Percentiles rank a stretch among this genome's conserved stretches.
Conservation (phyloP, 2,329 filamentous ascomycete species). For the Taxawa tesnikishii region DNA sequence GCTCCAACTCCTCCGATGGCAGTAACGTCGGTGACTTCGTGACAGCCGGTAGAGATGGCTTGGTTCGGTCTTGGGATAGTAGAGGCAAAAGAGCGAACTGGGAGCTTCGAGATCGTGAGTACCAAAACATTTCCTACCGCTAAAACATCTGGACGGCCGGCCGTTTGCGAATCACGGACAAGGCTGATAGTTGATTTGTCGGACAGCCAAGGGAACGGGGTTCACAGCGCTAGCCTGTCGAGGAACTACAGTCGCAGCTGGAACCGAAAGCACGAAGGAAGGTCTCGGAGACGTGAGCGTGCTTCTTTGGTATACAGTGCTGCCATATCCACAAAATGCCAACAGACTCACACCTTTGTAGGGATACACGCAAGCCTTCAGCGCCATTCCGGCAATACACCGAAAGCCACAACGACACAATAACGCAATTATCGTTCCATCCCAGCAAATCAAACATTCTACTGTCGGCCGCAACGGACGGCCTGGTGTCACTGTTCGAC, state of each 20-base stretch:
- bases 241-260: conserved; percentile 52
- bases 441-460: conserved; percentile 44
- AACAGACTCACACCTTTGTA: conserved; percentile 6
- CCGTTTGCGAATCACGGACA: too few species aligned
- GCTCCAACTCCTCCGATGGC: conserved; percentile 25
- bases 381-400: conserved; percentile 25
- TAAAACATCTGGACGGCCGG: too few species aligned
- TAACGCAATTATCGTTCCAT: conserved; percentile 42
- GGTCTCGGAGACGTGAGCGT: conserved; percentile 25
- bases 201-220: conserved; percentile 26
- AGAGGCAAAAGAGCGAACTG: conserved; percentile 30
- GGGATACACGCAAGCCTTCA: conserved; percentile 28
- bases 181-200: too few species aligned
- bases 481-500: conserved; percentile 67
- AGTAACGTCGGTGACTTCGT: conserved; percentile 40
- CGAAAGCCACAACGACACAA: conserved; percentile 43
- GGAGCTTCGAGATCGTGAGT: conserved; percentile 5
- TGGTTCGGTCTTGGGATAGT: conserved; percentile 54
- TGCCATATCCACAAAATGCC: neutral
- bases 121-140: conserved; percentile 12
- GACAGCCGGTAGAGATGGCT: conserved; percentile 61
- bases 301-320: conserved; percentile 13
- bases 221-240: conserved; percentile 56
- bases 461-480: conserved; percentile 68
- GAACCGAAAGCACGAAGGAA: conserved; percentile 46